Conservation (phyloP, 192 early-diverging fungal species). For the Backusella circina region DNA sequence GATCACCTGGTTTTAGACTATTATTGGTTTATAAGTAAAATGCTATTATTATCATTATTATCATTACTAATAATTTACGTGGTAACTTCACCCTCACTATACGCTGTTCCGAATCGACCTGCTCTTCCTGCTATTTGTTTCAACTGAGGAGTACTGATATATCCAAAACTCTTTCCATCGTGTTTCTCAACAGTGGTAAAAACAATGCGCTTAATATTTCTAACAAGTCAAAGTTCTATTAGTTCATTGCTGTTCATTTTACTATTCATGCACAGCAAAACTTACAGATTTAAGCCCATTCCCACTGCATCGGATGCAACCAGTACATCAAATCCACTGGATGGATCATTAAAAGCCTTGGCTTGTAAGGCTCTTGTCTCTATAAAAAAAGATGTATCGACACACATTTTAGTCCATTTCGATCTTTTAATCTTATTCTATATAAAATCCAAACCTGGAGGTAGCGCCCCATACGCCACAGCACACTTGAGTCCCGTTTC, state of each 20-base stretch:
- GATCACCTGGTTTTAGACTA: conserved; percentile 13
- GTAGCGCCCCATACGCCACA: conserved; percentile 89
- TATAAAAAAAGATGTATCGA: neutral
- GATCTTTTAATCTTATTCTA: neutral
- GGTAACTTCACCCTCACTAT: conserved; percentile 65
- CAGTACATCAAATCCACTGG: conserved; percentile 73
- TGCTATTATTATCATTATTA: too few relatives aligned
- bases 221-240: conserved; percentile 11
- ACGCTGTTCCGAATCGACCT: conserved; percentile 77
- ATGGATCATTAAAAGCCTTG: conserved; percentile 82
- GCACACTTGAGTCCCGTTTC: conserved; percentile 74
- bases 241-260: neutral
- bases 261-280: neutral
- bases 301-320: conserved; percentile 96
- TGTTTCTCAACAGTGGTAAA: conserved; percentile 80
- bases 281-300: conserved; percentile 93
- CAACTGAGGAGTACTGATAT: conserved; percentile 70
- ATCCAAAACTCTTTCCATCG: conserved; percentile 55
- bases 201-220: conserved; percentile 85
- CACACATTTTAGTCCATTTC: neutral
- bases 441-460: conserved; percentile 59
- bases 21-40: conserved; percentile 9
- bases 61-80: conserved; percentile 39
- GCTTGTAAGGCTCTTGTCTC: conserved; percentile 90
- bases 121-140: conserved; percentile 96